A percentile compares a stretch with the other conserved stretches of the same genome.
Conservation (phyloP, 176 grass and related monocot genomes). For the Musa troglodytarum region DNA sequence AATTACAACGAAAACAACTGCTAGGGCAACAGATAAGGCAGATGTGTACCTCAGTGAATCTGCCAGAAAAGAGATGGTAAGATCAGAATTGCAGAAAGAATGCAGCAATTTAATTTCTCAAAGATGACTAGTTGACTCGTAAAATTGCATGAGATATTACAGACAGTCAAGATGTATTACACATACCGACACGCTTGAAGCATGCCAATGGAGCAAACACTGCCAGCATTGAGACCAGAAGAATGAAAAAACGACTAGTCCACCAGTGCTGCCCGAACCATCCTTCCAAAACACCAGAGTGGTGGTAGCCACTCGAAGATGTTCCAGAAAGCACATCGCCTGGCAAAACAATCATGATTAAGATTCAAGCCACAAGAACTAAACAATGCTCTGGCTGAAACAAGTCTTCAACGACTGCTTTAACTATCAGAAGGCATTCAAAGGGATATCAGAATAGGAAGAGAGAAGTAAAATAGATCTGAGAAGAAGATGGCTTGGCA, state of each 20-base stretch:
- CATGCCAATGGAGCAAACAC: constrained; percentile 78
- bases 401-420: too few relatives aligned
- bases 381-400: background rate
- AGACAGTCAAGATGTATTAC: background rate
- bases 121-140: background rate
- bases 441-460: background rate
- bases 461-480: background rate
- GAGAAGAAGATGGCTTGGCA: background rate
- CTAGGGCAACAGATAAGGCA: constrained; percentile 76
- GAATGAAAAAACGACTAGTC: constrained; percentile 59
- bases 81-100: background rate
- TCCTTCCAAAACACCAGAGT: constrained; percentile 73
- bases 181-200: constrained; percentile 76
- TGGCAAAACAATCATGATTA: constrained; percentile 5
- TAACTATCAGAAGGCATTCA: background rate
- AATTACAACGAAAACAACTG: constrained; percentile 77
- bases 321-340: constrained; percentile 94
- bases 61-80: constrained; percentile 34
- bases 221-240: constrained; percentile 58
- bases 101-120: background rate
- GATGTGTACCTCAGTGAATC: constrained; percentile 93
- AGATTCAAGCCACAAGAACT: background rate
- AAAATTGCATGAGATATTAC: background rate
- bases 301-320: constrained; percentile 63
- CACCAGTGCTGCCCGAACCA: constrained; percentile 80